Evolutionary conservation across 2,329 filamentous ascomycete genomes (phyloP).

Genomic region (Colletotrichum melonis): DNA sequence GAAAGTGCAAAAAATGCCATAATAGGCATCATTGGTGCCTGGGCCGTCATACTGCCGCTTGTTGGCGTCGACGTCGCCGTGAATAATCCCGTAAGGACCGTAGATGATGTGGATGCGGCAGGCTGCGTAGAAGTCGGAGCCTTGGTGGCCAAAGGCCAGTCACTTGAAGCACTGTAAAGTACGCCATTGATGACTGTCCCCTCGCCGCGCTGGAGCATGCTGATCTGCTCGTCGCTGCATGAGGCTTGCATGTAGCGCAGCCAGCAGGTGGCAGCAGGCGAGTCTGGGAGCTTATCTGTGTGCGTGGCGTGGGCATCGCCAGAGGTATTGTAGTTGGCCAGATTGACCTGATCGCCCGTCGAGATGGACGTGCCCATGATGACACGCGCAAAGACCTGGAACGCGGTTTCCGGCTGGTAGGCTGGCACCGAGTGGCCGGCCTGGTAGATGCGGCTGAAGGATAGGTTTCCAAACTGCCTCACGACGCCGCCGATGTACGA

Average conservation of each 20-base stretch:
- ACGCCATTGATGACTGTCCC: conserved; percentile 72
- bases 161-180: conserved; percentile 55
- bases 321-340: conserved; percentile 64
- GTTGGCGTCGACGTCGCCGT: conserved; percentile 49
- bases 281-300: conserved; percentile 61
- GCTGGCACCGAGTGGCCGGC: conserved; percentile 72
- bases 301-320: conserved; percentile 69
- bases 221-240: conserved; percentile 63
- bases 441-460: conserved; percentile 75
- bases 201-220: conserved; percentile 57
- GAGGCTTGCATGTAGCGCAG: conserved; percentile 62
- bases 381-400: conserved; percentile 71
- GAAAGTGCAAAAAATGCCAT: conserved; percentile 40
- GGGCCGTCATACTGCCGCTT: neutral
- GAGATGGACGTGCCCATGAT: conserved; percentile 66
- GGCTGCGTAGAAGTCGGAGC: conserved; percentile 39
- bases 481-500: conserved; percentile 78
- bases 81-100: conserved; percentile 46
- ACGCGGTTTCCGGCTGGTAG: conserved; percentile 70
- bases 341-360: conserved; percentile 63
- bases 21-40: conserved; percentile 1
- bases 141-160: conserved; percentile 52
- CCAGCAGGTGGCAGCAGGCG: conserved; percentile 68
- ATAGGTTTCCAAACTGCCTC: conserved; percentile 80
- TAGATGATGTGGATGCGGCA: conserved; percentile 37